These are phyloP conservation scores for Paramecium tetraurelia DNA, from an alignment of 73 alveolate genomes.

Conservation along the genomic window DNA sequence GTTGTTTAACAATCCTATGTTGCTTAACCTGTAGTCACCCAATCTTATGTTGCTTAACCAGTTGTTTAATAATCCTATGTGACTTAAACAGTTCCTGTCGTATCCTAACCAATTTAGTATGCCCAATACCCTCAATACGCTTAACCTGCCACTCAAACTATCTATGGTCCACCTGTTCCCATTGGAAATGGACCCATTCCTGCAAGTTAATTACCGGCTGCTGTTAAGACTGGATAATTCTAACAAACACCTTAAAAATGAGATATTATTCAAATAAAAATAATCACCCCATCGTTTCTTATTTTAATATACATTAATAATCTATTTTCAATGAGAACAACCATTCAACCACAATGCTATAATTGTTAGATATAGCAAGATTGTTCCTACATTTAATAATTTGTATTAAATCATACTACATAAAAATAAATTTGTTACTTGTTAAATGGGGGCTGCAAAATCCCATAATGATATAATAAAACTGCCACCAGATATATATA, in stretches of 20 bases:
- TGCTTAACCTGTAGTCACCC: not conserved
- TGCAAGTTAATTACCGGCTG: not conserved
- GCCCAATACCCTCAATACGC: not conserved
- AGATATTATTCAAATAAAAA: not conserved
- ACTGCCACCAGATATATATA: conserved; percentile 3
- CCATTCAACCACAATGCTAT: conserved; percentile 32
- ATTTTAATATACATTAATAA: not conserved
- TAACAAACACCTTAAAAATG: not conserved
- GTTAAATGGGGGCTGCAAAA: not conserved
- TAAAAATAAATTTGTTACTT: not conserved
- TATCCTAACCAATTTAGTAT: not conserved
- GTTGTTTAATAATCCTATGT: not conserved
- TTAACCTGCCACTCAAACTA: not conserved
- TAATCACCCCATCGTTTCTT: not conserved
- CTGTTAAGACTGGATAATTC: not conserved
- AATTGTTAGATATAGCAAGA: not conserved
- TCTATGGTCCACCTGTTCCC: not conserved
- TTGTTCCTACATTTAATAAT: not conserved
- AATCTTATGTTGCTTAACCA: not conserved
- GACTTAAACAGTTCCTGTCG: not conserved
- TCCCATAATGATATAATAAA: conserved; percentile 7
- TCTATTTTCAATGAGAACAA: not conserved
- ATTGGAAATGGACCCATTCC: not conserved
- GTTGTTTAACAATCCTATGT: not conserved
- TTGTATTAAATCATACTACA: not conserved